Percentiles rank a stretch among this genome's conserved stretches.
These are phyloP conservation scores for Leccinum proliferum DNA, from an alignment of 1,284 basidiomycete species.

Conservation along the genomic window DNA sequence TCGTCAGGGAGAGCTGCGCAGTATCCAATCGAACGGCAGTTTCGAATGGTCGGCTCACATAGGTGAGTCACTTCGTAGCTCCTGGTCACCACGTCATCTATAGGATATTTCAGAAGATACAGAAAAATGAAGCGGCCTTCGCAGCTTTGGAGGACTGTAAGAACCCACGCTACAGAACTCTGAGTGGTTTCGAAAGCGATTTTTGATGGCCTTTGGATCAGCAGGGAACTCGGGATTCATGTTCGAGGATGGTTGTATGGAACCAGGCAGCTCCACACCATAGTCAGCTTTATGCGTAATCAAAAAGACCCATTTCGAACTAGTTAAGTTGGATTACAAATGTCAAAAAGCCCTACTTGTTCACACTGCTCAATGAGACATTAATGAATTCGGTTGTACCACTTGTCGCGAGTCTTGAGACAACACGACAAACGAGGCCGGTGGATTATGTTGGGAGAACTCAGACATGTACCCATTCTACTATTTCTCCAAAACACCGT, in stretches of 20 bases:
- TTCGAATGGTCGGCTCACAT: neutral
- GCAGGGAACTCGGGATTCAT: constrained; percentile 16
- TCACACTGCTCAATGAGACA: too few species aligned
- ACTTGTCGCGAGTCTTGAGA: too few species aligned
- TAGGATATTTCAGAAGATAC: neutral
- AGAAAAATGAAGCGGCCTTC: neutral
- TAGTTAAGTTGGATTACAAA: neutral
- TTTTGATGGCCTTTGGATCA: constrained; percentile 31
- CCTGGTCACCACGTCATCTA: neutral
- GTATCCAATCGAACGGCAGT: neutral
- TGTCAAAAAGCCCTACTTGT: neutral
- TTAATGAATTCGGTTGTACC: too few species aligned
- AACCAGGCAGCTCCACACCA: neutral
- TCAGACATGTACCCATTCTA: neutral
- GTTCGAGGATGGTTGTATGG: neutral
- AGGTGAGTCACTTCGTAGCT: neutral
- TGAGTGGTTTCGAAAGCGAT: constrained; percentile 7
- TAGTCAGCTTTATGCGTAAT: neutral
- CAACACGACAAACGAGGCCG: neutral
- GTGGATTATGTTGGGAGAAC: neutral
- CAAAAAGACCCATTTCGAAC: neutral
- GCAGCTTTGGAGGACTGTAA: neutral
- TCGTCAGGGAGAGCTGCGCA: too few species aligned
- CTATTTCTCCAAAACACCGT: neutral
- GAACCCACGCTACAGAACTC: neutral